phyloP scores from a whole-genome alignment of 2,329 filamentous ascomycete species.

The Colletotrichum sp. region DNA sequence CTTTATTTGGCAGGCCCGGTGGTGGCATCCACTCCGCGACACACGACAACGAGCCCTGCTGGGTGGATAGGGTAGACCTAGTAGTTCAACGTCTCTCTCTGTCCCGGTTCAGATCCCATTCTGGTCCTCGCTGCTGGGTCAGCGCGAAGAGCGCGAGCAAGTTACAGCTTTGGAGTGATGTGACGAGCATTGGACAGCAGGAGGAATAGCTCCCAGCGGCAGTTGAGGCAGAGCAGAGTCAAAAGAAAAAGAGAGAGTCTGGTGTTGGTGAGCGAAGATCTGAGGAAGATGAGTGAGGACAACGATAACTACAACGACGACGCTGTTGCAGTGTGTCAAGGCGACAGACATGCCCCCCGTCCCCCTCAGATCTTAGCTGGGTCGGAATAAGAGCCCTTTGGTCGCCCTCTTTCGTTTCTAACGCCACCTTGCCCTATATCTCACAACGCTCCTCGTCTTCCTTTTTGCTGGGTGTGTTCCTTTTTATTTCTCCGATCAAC shows the following conservation, averaged over 20 bases:
- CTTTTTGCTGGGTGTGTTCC: background rate
- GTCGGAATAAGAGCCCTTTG: background rate
- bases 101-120: background rate
- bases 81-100: background rate
- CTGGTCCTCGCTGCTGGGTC: background rate
- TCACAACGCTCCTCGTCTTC: background rate
- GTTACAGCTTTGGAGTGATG: background rate
- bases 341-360: background rate
- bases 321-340: background rate
- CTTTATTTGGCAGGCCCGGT: background rate
- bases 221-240: background rate
- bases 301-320: background rate
- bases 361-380: background rate
- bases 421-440: conserved; percentile 1
- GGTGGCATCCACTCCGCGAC: background rate
- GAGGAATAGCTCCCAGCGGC: background rate
- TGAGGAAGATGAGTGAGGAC: background rate
- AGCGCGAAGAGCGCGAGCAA: background rate
- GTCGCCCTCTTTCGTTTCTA: conserved; percentile 4
- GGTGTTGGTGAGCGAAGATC: background rate
- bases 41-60: background rate
- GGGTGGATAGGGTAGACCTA: background rate
- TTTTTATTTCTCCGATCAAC: background rate
- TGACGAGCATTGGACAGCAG: background rate
- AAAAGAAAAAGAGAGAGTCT: background rate